Percentiles rank a stretch among this genome's conserved stretches.
Evolutionary conservation across 1,284 basidiomycete genomes (phyloP).

Genomic region (Exobasidium rhododendri): DNA sequence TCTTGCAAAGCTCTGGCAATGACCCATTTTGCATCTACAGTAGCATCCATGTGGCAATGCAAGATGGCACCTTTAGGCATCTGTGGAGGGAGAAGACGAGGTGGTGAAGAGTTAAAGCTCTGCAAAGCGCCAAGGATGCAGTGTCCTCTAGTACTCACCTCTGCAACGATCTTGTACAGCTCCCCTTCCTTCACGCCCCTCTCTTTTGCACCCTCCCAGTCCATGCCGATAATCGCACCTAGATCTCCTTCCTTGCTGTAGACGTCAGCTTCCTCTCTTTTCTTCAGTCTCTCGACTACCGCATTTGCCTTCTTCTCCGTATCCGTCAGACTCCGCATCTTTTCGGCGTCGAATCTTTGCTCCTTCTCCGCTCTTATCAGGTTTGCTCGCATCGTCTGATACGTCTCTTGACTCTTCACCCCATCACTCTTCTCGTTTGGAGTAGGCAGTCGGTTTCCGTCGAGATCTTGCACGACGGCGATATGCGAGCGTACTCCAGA

Average conservation of each 20-base stretch:
- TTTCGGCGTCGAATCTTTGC: constrained; percentile 30
- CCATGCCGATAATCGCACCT: background rate
- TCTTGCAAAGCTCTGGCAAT: constrained; percentile 23
- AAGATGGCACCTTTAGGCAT: constrained; percentile 11
- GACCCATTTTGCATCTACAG: constrained; percentile 33
- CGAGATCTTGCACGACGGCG: background rate
- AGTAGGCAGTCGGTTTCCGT: background rate
- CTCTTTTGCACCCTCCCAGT: background rate
- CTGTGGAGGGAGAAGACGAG: background rate
- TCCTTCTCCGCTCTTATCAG: constrained; percentile 23
- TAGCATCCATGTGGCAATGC: constrained; percentile 41
- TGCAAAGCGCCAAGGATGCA: too few relatives aligned
- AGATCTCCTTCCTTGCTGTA: constrained; percentile 29
- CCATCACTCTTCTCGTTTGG: background rate
- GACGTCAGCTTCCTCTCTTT: constrained; percentile 17
- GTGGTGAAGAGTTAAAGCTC: background rate
- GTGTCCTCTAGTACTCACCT: constrained; percentile 27
- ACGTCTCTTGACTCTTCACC: background rate
- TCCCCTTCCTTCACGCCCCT: background rate
- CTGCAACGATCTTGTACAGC: background rate
- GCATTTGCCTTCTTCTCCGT: constrained; percentile 21
- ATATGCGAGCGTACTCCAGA: constrained; percentile 2
- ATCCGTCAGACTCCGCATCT: constrained; percentile 15
- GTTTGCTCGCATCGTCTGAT: background rate
- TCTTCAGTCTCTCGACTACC: constrained; percentile 20